Conservation (phyloP, 1,284 basidiomycete species). For the Athelia sp. region DNA sequence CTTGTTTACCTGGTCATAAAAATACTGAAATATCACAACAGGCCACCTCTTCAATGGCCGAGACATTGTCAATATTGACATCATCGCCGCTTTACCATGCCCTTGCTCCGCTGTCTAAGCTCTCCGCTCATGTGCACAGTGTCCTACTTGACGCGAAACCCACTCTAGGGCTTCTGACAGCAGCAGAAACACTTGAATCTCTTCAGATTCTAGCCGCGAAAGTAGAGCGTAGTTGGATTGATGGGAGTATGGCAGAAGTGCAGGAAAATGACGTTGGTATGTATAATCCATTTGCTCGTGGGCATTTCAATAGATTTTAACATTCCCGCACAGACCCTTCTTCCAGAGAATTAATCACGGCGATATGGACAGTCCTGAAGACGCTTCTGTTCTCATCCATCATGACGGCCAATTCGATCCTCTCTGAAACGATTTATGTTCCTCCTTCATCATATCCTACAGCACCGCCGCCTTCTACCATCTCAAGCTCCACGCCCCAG, state of each 20-base stretch:
- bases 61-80: constrained; percentile 30
- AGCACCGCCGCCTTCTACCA: constrained; percentile 13
- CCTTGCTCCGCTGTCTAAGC: constrained; percentile 47
- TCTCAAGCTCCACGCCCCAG: constrained; percentile 24
- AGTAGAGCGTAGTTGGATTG: neutral
- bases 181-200: constrained; percentile 35
- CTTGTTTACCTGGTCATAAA: neutral
- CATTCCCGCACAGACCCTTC: constrained; percentile 26
- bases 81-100: constrained; percentile 41
- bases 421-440: constrained; percentile 51
- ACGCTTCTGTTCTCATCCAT: constrained; percentile 63
- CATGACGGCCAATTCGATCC: constrained; percentile 61
- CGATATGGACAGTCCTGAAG: constrained; percentile 62
- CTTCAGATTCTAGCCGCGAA: constrained; percentile 20
- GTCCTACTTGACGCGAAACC: constrained; percentile 43
- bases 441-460: constrained; percentile 21
- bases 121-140: constrained; percentile 42
- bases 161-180: constrained; percentile 37
- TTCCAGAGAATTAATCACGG: constrained; percentile 37
- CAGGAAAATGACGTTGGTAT: constrained; percentile 29
- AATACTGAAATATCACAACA: constrained; percentile 6
- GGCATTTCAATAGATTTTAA: neutral
- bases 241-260: neutral
- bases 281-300: constrained; percentile 11
- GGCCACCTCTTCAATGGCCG: constrained; percentile 23